Evolutionary conservation across 768 basidiomycete genomes (phyloP).

Genomic region (Mycena crocata): DNA sequence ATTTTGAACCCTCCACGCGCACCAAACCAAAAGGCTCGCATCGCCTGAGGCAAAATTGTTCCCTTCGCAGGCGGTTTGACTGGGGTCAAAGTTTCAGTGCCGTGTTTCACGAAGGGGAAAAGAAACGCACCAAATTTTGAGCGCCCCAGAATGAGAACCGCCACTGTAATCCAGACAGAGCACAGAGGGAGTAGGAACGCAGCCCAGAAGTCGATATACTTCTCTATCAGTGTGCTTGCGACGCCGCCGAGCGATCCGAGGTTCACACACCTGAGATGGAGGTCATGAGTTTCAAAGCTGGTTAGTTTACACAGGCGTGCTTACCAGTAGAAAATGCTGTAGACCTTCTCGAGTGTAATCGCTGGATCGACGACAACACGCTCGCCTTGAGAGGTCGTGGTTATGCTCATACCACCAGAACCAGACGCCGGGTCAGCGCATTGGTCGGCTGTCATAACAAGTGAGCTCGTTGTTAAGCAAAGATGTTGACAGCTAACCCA

Average conservation of each 20-base stretch:
- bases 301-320: no score
- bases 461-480: neutral
- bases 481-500: neutral
- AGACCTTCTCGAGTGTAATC: constrained; percentile 12
- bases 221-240: constrained; percentile 18
- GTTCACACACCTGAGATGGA: constrained; percentile 10
- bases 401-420: neutral
- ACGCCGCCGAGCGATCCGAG: constrained; percentile 25
- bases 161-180: constrained; percentile 11
- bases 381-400: constrained; percentile 4
- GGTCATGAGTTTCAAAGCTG: no score
- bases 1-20: constrained; percentile 24
- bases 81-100: neutral
- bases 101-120: neutral
- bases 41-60: constrained; percentile 22
- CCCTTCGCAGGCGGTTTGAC: constrained; percentile 14
- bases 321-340: constrained; percentile 17
- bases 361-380: constrained; percentile 17
- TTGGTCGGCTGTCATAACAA: constrained; percentile 8
- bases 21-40: constrained; percentile 23
- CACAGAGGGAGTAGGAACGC: constrained; percentile 23
- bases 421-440: neutral
- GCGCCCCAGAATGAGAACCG: constrained; percentile 10
- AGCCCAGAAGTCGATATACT: constrained; percentile 24
- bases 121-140: neutral